Percentiles rank a stretch among this genome's conserved stretches.
Conservation (phyloP, 352 stramenopile genomes). For the Phytophthora pisi region DNA sequence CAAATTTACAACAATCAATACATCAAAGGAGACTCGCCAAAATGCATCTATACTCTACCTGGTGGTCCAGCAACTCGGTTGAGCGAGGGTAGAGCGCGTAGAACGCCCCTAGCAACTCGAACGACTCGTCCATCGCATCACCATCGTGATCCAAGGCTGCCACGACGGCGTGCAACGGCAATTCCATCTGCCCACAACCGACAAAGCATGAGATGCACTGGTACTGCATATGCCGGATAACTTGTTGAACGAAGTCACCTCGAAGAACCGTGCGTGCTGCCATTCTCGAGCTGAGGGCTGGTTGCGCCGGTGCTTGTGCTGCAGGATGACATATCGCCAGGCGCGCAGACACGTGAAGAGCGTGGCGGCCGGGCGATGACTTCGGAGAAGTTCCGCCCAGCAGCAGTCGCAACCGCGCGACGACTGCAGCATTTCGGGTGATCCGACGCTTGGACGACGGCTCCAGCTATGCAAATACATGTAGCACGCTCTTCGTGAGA, state of each 20-base stretch:
- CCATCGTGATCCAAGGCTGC: slow-evolving; percentile 24
- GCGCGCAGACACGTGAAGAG: slow-evolving; percentile 53
- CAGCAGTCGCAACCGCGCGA: slow-evolving; percentile 13
- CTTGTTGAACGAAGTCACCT: slow-evolving; percentile 33
- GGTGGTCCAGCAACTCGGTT: slow-evolving; percentile 31
- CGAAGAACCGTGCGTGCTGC: slow-evolving; percentile 55
- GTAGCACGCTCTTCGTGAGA: background rate
- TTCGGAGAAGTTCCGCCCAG: slow-evolving; percentile 51
- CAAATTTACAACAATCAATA: too few relatives aligned
- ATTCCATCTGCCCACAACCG: slow-evolving; percentile 32
- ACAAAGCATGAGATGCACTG: background rate
- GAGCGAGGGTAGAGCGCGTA: slow-evolving; percentile 31
- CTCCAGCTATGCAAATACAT: background rate
- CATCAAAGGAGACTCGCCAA: too few relatives aligned
- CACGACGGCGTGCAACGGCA: slow-evolving; percentile 53
- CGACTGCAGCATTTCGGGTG: slow-evolving; percentile 17
- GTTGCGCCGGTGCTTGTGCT: slow-evolving; percentile 48
- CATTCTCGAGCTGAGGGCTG: slow-evolving; percentile 30
- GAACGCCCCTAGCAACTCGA: slow-evolving; percentile 44
- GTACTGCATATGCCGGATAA: background rate
- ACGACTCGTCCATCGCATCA: slow-evolving; percentile 17
- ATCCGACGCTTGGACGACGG: slow-evolving; percentile 11
- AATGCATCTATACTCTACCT: slow-evolving; percentile 15
- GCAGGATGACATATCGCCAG: slow-evolving; percentile 47
- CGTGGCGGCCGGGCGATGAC: slow-evolving; percentile 10